Conservation (phyloP, 1,284 basidiomycete genomes). For the Tilletia caries region DNA sequence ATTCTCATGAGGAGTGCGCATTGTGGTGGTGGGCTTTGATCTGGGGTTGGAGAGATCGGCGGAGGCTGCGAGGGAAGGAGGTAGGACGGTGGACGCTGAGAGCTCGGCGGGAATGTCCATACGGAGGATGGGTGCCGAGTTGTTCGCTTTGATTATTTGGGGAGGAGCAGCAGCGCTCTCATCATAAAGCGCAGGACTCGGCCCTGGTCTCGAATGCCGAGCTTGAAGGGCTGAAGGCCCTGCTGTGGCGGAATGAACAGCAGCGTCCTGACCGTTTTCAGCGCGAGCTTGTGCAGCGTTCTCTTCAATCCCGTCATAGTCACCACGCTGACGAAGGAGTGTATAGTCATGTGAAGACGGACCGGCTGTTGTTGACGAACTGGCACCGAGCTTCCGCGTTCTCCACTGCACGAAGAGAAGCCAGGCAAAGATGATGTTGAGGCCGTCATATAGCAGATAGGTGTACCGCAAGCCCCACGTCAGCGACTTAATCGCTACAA, state of each 20-base stretch:
- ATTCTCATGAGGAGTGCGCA: neutral
- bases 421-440: slow-evolving; percentile 30
- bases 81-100: neutral
- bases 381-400: neutral
- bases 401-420: slow-evolving; percentile 25
- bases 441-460: slow-evolving; percentile 28
- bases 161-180: neutral
- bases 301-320: neutral
- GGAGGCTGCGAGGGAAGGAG: neutral
- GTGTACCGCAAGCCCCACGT: slow-evolving; percentile 36
- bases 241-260: no score
- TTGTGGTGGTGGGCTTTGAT: no score
- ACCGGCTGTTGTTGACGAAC: no score
- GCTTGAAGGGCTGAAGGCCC: neutral
- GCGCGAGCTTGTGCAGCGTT: no score
- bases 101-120: neutral
- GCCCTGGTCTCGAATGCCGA: neutral
- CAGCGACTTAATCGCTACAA: slow-evolving; percentile 15
- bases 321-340: neutral
- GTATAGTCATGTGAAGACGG: no score
- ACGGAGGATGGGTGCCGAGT: neutral
- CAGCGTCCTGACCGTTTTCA: no score
- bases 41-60: neutral
- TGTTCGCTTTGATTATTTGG: no score
- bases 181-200: neutral